These are phyloP conservation scores for Tolypocladium capitatum DNA, from an alignment of 2,329 filamentous ascomycete species.

Conservation along the genomic window DNA sequence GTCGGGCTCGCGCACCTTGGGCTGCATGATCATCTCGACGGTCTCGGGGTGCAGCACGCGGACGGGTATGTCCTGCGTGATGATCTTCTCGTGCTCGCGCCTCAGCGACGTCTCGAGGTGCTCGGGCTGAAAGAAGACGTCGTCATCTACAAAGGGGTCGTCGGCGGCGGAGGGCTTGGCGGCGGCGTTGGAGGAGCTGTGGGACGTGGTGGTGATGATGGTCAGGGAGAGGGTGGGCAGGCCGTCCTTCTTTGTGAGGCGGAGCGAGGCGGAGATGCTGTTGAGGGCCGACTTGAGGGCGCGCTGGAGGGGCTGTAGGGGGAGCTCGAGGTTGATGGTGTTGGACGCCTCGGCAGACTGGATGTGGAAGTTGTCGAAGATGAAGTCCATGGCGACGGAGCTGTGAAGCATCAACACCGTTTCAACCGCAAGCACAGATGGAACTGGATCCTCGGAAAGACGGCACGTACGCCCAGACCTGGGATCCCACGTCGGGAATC, in stretches of 20 bases:
- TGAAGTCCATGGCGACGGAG: slow-evolving; percentile 57
- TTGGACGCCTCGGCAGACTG: slow-evolving; percentile 73
- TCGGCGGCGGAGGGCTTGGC: slow-evolving; percentile 20
- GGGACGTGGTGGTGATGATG: slow-evolving; percentile 60
- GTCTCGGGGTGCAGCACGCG: slow-evolving; percentile 71
- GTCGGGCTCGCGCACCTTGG: slow-evolving; percentile 78
- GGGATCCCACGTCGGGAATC: slow-evolving; percentile 84
- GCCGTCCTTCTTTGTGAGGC: slow-evolving; percentile 85
- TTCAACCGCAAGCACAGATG: no score
- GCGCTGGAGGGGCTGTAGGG: slow-evolving; percentile 73
- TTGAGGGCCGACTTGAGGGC: slow-evolving; percentile 82
- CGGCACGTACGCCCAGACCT: slow-evolving; percentile 77
- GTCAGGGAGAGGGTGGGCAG: slow-evolving; percentile 80
- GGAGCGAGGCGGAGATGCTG: slow-evolving; percentile 68
- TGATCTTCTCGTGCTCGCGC: slow-evolving; percentile 73
- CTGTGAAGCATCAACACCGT: slow-evolving; percentile 16
- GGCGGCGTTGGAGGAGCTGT: slow-evolving; percentile 16
- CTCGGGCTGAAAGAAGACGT: slow-evolving; percentile 33
- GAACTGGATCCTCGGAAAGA: neutral
- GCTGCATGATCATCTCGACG: slow-evolving; percentile 91
- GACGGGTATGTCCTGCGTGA: slow-evolving; percentile 94
- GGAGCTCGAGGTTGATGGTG: slow-evolving; percentile 92
- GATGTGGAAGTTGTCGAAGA: slow-evolving; percentile 76
- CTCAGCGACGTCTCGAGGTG: slow-evolving; percentile 43
- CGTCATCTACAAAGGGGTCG: slow-evolving; percentile 26